phyloP scores from a whole-genome alignment of 2,329 filamentous ascomycete genomes.

The Curvularia verruculosa region DNA sequence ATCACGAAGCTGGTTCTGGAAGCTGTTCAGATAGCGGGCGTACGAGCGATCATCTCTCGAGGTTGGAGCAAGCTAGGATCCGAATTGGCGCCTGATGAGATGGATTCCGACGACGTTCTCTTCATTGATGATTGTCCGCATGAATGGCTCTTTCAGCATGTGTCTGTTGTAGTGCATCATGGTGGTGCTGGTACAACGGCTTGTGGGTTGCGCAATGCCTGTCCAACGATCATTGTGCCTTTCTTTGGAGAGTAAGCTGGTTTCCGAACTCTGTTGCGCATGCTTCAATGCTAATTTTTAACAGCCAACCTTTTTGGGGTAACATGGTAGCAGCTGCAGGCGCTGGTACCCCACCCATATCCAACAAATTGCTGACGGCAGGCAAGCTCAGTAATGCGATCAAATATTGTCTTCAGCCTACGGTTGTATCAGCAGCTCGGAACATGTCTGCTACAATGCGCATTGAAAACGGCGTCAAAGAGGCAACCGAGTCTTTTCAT shows the following conservation, averaged over 20 bases:
- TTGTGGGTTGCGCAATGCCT: conserved; percentile 76
- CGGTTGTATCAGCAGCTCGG: conserved; percentile 21
- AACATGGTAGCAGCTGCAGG: conserved; percentile 39
- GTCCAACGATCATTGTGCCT: conserved; percentile 78
- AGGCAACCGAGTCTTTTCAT: conserved; percentile 36
- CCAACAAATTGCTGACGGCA: conserved; percentile 34
- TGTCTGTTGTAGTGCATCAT: conserved; percentile 81
- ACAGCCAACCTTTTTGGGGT: conserved; percentile 45
- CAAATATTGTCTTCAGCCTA: conserved; percentile 21
- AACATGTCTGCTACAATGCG: conserved; percentile 31
- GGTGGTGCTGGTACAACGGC: conserved; percentile 87
- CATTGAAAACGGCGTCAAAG: conserved; percentile 30
- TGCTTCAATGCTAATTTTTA: too few species aligned
- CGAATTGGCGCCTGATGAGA: neutral
- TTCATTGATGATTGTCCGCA: conserved; percentile 76
- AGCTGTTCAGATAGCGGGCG: conserved; percentile 45
- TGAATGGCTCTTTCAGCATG: conserved; percentile 82
- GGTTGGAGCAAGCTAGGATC: conserved; percentile 35
- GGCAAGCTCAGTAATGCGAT: conserved; percentile 35
- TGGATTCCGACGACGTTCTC: conserved; percentile 48
- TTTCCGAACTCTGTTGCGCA: too few species aligned
- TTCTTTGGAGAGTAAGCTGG: conserved; percentile 66
- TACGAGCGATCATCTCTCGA: conserved; percentile 60
- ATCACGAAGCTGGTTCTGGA: conserved; percentile 55
- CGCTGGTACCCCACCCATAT: conserved; percentile 37